Evolutionary conservation across 257 asterid species (phyloP).

Genomic region (Mentha longifolia): DNA sequence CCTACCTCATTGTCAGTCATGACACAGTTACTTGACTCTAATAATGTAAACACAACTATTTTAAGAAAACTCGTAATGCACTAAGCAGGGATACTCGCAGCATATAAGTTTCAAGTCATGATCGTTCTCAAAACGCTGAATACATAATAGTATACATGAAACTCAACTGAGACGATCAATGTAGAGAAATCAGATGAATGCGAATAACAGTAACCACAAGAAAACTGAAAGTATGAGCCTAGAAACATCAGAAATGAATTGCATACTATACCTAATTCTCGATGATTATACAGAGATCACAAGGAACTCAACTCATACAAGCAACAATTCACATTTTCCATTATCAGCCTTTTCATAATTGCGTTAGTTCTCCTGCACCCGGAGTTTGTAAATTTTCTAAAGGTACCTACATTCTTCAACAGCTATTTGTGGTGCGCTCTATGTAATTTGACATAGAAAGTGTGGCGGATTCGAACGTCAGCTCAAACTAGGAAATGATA

Average conservation of each 20-base stretch:
- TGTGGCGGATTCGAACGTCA: not conserved
- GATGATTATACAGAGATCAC: not conserved
- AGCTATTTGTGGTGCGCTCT: not conserved
- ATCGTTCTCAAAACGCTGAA: not conserved
- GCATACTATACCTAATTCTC: not conserved
- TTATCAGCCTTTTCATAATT: not conserved
- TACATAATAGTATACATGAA: no score
- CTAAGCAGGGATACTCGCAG: not conserved
- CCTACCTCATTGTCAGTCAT: not conserved
- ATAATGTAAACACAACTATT: not conserved
- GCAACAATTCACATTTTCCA: not conserved
- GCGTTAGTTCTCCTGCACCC: not conserved
- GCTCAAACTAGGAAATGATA: not conserved
- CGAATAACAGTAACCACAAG: not conserved
- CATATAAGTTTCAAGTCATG: not conserved
- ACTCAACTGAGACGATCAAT: not conserved
- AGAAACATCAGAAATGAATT: not conserved
- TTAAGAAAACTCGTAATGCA: not conserved
- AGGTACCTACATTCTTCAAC: not conserved
- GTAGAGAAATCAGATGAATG: no score
- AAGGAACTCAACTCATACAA: not conserved
- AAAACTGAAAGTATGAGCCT: not conserved
- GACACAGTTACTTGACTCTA: not conserved
- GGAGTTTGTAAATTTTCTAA: not conserved
- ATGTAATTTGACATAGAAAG: not conserved